Evolutionary conservation across 441 rosid species (phyloP).

Genomic region (Pelargonium citronellum): DNA sequence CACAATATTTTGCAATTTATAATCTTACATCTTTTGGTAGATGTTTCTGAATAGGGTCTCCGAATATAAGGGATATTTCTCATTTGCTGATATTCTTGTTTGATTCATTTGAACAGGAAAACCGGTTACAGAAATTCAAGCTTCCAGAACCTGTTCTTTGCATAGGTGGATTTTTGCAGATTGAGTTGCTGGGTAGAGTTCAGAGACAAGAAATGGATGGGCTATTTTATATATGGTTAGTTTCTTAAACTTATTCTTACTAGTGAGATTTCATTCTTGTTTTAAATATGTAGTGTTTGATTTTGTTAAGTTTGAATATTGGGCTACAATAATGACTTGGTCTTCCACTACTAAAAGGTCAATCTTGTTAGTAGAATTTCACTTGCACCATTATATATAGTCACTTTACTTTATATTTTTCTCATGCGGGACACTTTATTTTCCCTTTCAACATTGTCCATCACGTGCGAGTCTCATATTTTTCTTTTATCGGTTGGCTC

Average conservation of each 20-base stretch:
- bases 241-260: conserved; percentile 6
- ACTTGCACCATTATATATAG: too few species aligned
- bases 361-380: too few species aligned
- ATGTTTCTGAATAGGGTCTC: not conserved
- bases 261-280: not conserved
- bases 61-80: not conserved
- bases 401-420: too few species aligned
- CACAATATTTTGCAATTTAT: not conserved
- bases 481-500: too few species aligned
- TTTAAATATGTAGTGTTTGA: not conserved
- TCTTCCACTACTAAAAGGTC: too few species aligned
- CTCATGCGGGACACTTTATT: too few species aligned
- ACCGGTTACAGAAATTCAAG: conserved; percentile 59
- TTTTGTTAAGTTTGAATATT: too few species aligned
- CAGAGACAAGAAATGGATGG: conserved; percentile 76
- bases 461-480: too few species aligned
- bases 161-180: conserved; percentile 68
- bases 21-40: not conserved
- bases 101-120: conserved; percentile 46
- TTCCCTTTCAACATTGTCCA: too few species aligned
- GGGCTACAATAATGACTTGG: too few species aligned
- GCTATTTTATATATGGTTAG: conserved; percentile 78
- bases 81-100: not conserved
- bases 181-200: conserved; percentile 82
- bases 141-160: conserved; percentile 84